Base-by-base conservation (phyloP, 73 alveolate genomes). In the Tetrahymena malaccensis region DNA sequence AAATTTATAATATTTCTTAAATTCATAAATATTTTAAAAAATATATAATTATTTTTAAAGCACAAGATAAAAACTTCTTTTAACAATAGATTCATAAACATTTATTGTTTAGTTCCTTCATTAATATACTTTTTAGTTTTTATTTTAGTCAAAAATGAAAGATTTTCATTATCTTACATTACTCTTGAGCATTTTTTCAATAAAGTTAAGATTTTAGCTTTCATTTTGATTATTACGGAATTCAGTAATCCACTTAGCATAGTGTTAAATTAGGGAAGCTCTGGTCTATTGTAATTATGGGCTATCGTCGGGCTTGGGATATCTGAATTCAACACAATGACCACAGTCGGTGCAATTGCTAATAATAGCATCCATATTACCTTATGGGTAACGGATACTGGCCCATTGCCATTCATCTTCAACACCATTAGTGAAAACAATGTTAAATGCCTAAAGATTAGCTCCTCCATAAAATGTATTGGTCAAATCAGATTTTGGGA, bases 371-470 rank as follows among this genome's bases (percentile, higher is more conserved):
- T 11, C 34, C 34, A 95, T 96, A 83, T 84, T 97, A 31, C 44
- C 96, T 43, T 84, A 55, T 5, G 70, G 40, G 0, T 85, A 56
- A 21, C 94, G 89, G 35, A 97, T 57, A 4, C 96, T 57, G 0
- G 98, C 96, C 94, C 94, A 85, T 93, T 96, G 33, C 98, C 98
- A 97, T 55, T 97, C 98, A 95, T 97, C 98, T 85, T 97, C 98
- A 22, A 43, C 95, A 43, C 98, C 98, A 93, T 96, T 96, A 85
- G 96, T 95, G 96, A 96, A 94, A 84, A 97, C 94, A 34, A 96
- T 95, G 43, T 95, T 94, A 94, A 94, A 94, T 4, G 93, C 97
- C 35, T 94, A 56, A n/a, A 96, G 85, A 25, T 40, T 83, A 33
- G 50, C 35, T 22, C 96, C 98, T 38, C 98, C 98, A 27, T 89